phyloP scores from a whole-genome alignment of 306 rosid species.

The Spatholobus suberectus region DNA sequence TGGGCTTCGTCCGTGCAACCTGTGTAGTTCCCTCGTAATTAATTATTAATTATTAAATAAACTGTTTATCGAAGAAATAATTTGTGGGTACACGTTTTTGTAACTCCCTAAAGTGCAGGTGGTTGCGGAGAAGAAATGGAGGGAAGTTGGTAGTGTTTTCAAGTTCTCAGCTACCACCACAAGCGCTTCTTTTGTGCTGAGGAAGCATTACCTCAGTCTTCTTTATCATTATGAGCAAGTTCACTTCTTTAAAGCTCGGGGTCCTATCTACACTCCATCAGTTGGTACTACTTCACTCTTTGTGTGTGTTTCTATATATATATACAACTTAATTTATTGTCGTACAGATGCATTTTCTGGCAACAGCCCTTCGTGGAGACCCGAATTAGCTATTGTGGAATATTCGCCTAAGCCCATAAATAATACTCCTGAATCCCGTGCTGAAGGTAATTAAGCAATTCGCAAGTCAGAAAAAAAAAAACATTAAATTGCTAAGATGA shows the following conservation, averaged over 20 bases:
- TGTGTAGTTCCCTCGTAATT: not conserved
- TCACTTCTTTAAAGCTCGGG: conserved; percentile 70
- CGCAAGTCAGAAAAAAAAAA: not conserved
- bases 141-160: conserved; percentile 90
- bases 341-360: conserved; percentile 60
- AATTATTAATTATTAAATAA: not conserved
- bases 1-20: no score
- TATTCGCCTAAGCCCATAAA: conserved; percentile 62
- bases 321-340: no score
- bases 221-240: conserved; percentile 93
- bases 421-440: conserved; percentile 41
- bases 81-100: not conserved
- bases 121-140: conserved; percentile 98
- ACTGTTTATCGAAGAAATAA: not conserved
- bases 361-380: conserved; percentile 59
- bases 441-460: conserved; percentile 54
- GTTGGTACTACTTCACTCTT: conserved; percentile 47
- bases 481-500: not conserved
- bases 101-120: conserved; percentile 51
- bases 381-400: conserved; percentile 76
- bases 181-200: conserved; percentile 91
- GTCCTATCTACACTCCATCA: conserved; percentile 64
- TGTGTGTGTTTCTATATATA: no score
- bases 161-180: conserved; percentile 89
- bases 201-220: conserved; percentile 81